A percentile compares a stretch with the other conserved stretches of the same genome.
phyloP scores from a whole-genome alignment of 1,139 yeast genomes.

The Zygosaccharomyces pseudobailii region DNA sequence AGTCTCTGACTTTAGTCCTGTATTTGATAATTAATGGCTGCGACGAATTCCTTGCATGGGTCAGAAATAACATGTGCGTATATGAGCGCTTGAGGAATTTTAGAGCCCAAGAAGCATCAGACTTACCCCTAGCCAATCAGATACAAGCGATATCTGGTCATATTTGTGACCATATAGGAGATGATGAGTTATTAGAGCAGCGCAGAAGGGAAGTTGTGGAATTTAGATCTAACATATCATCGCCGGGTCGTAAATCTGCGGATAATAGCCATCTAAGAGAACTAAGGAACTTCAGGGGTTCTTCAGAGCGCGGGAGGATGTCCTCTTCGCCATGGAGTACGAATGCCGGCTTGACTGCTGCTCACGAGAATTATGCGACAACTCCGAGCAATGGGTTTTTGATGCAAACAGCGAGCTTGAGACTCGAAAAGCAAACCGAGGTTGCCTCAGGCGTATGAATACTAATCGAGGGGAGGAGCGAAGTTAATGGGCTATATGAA shows the following conservation, averaged over 20 bases:
- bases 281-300: not conserved
- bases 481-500: too few relatives aligned
- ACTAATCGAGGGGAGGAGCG: too few relatives aligned
- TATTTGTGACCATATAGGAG: conserved; percentile 20
- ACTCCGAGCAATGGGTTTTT: too few relatives aligned
- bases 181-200: conserved; percentile 26
- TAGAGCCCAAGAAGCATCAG: conserved; percentile 15
- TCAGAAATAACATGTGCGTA: conserved; percentile 19
- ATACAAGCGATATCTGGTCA: conserved; percentile 20
- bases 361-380: too few relatives aligned
- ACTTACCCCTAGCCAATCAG: conserved; percentile 23
- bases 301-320: too few relatives aligned
- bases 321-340: too few relatives aligned
- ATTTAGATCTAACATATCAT: conserved; percentile 32
- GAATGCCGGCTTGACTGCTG: too few relatives aligned
- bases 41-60: conserved; percentile 31
- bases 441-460: too few relatives aligned
- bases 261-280: conserved; percentile 29
- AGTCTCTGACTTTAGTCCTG: conserved; percentile 29
- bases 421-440: too few relatives aligned
- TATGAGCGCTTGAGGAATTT: conserved; percentile 19
- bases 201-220: conserved; percentile 28
- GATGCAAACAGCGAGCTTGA: too few relatives aligned
- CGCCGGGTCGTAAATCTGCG: conserved; percentile 34
- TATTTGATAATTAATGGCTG: conserved; percentile 32